Base-by-base conservation (phyloP, 306 rosid genomes). In the Casuarina glauca region DNA sequence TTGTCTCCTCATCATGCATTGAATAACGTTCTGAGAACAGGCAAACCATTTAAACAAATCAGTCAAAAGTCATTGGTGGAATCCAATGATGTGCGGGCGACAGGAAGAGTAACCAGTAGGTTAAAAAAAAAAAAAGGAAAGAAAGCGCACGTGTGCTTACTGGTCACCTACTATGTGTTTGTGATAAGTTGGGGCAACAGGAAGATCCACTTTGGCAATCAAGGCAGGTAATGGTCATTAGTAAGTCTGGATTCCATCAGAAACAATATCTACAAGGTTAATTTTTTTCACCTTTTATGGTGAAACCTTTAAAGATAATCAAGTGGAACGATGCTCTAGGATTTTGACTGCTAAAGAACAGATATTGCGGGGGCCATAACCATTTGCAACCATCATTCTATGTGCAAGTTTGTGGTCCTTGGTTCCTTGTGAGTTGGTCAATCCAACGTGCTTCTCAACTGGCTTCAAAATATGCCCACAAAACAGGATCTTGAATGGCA, bases 401-500 rank as follows among this genome's bases (percentile, higher is more conserved):
- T 6, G n/a, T 68, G 78, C 63, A 61, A 36, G 11, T 11, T 63
- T 16, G 67, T 60, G 53, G 15, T 78, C 62, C 71, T 73, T 53
- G 48, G 51, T 11, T 69, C 58, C 75, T 54, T 55, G 63, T 78
- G 77, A 42, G 70, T 41, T 60, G 68, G 73, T 78, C 82, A 76
- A 76, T 57, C 67, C 55, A 72, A 71, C 38, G 81, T 72, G 74
- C 69, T 69, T 71, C 43, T n/a, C 62, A 62, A 62, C 45, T 61
- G 51, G 4, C 26, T 60, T 64, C 79, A 74, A 73, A 60, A 19
- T 51, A 19, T 76, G 48, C 70, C 45, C 46, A 74, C 51, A 48
- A 2, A 3, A 9, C 12, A 48, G 51, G 11, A 48, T 48, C 51
- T 48, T 48, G 15, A 9, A 48, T 48, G 51, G 13, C 11, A 10